Conservation (phyloP, 169 alveolate species). For the Plasmodium vivax region DNA sequence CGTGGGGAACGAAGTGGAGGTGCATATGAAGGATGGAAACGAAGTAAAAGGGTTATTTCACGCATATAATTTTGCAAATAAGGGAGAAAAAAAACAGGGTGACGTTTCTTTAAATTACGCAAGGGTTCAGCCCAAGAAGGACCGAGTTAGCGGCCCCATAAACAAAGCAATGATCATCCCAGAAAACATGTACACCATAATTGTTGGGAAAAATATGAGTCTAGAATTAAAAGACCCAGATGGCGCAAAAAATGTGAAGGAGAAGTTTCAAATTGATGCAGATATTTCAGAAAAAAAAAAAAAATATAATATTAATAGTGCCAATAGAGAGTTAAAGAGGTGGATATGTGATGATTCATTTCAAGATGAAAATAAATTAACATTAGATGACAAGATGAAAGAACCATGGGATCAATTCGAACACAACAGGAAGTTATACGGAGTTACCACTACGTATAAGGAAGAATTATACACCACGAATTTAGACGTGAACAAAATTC, state of each 20-base stretch:
- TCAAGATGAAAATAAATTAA: constrained; percentile 24
- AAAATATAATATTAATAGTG: constrained; percentile 27
- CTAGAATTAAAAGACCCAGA: constrained; percentile 68
- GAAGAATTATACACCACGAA: constrained; percentile 84
- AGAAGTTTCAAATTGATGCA: constrained; percentile 48
- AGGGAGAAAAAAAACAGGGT: constrained; percentile 10
- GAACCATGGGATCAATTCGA: constrained; percentile 75
- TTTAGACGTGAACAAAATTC: constrained; percentile 77
- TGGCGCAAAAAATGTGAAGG: constrained; percentile 18
- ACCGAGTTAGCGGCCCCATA: constrained; percentile 56
- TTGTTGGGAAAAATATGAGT: constrained; percentile 52
- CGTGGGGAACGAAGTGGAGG: constrained; percentile 62
- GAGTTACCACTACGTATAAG: constrained; percentile 76
- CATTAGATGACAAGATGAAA: constrained; percentile 41
- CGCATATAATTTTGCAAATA: constrained; percentile 28
- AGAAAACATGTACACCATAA: constrained; percentile 31
- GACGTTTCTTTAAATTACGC: constrained; percentile 67
- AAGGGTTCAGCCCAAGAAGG: constrained; percentile 31
- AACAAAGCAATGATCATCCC: constrained; percentile 68
- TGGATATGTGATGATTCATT: constrained; percentile 57
- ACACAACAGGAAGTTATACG: constrained; percentile 67
- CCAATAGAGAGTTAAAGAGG: constrained; percentile 71
- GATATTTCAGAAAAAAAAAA: constrained; percentile 55
- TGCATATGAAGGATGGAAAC: constrained; percentile 71
- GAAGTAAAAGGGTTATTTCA: constrained; percentile 60